phyloP scores from a whole-genome alignment of 306 rosid genomes.

The Cucumis hystrix region DNA sequence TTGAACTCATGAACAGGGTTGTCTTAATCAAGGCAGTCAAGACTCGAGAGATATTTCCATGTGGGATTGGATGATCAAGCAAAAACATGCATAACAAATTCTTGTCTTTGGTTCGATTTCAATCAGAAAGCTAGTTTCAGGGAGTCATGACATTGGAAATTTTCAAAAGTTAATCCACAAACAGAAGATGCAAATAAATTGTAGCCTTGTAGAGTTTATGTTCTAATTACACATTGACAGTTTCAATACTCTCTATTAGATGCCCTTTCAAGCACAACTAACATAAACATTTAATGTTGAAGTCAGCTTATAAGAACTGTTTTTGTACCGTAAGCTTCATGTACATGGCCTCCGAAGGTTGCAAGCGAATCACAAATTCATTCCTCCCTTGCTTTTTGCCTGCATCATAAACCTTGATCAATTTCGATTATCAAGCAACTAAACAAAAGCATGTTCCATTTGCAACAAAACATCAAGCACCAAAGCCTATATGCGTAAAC shows the following conservation, averaged over 20 bases:
- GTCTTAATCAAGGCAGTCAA: background rate
- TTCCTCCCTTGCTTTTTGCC: slow-evolving; percentile 71
- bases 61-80: background rate
- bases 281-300: background rate
- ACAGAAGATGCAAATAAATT: background rate
- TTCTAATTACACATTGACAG: background rate
- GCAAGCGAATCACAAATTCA: slow-evolving; percentile 13
- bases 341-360: slow-evolving; percentile 15
- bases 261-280: background rate
- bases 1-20: background rate
- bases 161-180: background rate
- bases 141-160: background rate
- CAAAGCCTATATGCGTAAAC: background rate
- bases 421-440: background rate
- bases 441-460: background rate
- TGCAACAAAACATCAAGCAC: background rate
- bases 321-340: slow-evolving; percentile 10
- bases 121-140: background rate
- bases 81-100: background rate
- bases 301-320: background rate
- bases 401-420: slow-evolving; percentile 17
- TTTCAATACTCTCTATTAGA: background rate
- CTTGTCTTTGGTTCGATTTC: background rate
- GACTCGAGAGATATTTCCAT: background rate
- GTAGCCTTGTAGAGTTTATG: background rate